These are phyloP conservation scores for Haematococcus lacustris DNA, from an alignment of 139 green algal genomes.

Conservation along the genomic window DNA sequence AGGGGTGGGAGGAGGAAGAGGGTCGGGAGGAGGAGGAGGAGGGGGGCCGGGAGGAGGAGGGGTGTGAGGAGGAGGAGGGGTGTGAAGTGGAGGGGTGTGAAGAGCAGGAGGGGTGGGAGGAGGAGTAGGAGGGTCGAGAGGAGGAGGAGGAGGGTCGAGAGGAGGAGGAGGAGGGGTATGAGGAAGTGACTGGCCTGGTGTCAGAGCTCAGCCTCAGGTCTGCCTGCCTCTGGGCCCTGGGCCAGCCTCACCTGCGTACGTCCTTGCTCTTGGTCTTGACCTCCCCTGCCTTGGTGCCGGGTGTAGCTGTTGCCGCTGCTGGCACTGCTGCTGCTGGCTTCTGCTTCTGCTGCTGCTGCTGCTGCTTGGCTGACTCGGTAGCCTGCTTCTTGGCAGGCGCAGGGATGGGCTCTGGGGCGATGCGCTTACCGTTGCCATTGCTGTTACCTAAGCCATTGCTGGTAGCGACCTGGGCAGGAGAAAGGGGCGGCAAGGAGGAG, in stretches of 20 bases:
- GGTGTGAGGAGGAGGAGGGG: not conserved
- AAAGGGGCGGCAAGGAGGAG: not conserved
- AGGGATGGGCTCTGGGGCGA: not conserved
- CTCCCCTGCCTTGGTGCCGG: slow-evolving; percentile 12
- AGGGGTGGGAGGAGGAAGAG: too few relatives aligned
- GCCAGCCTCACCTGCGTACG: slow-evolving; percentile 16
- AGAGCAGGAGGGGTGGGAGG: not conserved
- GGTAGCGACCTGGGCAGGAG: not conserved
- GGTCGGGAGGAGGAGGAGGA: too few relatives aligned
- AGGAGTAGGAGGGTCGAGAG: not conserved
- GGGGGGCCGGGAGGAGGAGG: too few relatives aligned
- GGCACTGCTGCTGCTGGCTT: not conserved
- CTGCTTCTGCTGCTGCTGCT: slow-evolving; percentile 3
- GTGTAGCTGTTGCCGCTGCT: not conserved
- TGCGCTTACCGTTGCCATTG: not conserved
- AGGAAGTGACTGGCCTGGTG: not conserved
- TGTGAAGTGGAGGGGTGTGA: not conserved
- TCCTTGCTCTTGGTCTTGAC: slow-evolving; percentile 18
- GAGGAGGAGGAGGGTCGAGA: not conserved
- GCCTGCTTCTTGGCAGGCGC: slow-evolving; percentile 10
- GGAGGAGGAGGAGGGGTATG: not conserved
- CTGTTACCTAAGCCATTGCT: not conserved
- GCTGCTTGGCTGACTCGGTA: not conserved
- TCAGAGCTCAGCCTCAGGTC: slow-evolving; percentile 8
- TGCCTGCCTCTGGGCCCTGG: slow-evolving; percentile 5